Evolutionary conservation across 164 flowering plant species (phyloP).

Genomic region (Sextonia rubra): DNA sequence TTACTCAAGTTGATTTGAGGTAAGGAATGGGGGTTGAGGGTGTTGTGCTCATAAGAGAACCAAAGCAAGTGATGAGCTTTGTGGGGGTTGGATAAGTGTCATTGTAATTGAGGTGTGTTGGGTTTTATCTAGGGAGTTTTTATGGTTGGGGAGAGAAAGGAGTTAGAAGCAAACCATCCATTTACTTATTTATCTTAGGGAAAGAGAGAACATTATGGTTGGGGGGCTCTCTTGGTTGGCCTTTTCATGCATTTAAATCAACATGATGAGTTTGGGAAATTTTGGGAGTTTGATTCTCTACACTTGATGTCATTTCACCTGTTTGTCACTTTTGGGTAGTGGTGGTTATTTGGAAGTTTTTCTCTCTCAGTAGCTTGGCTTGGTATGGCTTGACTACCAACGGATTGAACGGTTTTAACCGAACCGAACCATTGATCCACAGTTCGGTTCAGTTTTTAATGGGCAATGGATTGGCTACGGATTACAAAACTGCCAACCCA

Average conservation of each 20-base stretch:
- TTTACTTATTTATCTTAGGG: conserved; percentile 33
- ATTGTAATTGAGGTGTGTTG: background rate
- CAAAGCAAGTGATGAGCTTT: background rate
- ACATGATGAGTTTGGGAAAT: background rate
- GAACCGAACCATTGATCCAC: no score
- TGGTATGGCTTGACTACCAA: no score
- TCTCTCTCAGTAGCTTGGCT: no score
- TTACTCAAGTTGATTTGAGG: conserved; percentile 8
- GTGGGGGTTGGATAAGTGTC: conserved; percentile 9
- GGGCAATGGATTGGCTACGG: no score
- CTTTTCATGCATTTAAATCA: conserved; percentile 3
- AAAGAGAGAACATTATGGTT: conserved; percentile 31
- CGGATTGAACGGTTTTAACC: no score
- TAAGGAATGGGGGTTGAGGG: background rate
- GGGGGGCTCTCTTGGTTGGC: no score
- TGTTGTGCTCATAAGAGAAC: background rate
- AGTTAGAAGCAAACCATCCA: conserved; percentile 6
- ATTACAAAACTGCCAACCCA: no score
- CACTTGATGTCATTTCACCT: background rate
- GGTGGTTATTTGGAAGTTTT: no score
- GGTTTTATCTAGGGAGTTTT: conserved; percentile 9
- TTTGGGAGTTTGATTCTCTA: background rate
- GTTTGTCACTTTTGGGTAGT: no score
- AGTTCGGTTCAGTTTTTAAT: no score
- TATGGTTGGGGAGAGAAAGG: conserved; percentile 12